A percentile compares a stretch with the other conserved stretches of the same genome.
These are phyloP conservation scores for Hippophae rhamnoides DNA, from an alignment of 306 rosid species.

Conservation along the genomic window DNA sequence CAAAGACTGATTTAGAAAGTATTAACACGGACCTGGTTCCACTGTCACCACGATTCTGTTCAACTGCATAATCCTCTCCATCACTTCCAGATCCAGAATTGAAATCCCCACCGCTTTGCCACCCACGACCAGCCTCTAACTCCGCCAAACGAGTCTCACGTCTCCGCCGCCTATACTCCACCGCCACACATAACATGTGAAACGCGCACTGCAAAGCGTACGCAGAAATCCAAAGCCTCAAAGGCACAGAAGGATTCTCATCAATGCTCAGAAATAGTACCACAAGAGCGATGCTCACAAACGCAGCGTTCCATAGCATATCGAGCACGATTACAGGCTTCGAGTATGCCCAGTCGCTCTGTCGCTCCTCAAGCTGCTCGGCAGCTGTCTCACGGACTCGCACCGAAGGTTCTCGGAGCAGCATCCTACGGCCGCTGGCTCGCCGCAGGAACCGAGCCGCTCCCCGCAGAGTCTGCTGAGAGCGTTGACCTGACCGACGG, in stretches of 20 bases:
- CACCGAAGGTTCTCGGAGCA: slow-evolving; percentile 79
- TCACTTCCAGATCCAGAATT: slow-evolving; percentile 56
- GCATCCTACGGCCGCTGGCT: slow-evolving; percentile 61
- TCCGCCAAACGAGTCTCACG: slow-evolving; percentile 5
- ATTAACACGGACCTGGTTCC: slow-evolving; percentile 35
- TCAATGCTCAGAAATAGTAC: slow-evolving; percentile 36
- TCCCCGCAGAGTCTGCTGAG: slow-evolving; percentile 36
- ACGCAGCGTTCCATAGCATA: slow-evolving; percentile 67
- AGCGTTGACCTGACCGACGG: slow-evolving; percentile 36
- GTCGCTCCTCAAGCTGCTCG: slow-evolving; percentile 90
- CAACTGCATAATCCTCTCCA: slow-evolving; percentile 27
- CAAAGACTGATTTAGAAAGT: not conserved
- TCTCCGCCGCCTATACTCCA: slow-evolving; percentile 37
- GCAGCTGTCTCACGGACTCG: slow-evolving; percentile 88
- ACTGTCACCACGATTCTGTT: slow-evolving; percentile 20
- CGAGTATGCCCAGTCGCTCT: slow-evolving; percentile 89
- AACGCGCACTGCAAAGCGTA: slow-evolving; percentile 53
- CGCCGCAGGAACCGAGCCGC: slow-evolving; percentile 73
- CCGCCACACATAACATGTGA: slow-evolving; percentile 50
- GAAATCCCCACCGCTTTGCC: slow-evolving; percentile 37
- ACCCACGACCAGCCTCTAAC: slow-evolving; percentile 13
- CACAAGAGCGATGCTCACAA: slow-evolving; percentile 31
- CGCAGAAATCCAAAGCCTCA: slow-evolving; percentile 71
- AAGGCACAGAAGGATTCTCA: slow-evolving; percentile 58
- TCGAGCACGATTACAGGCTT: slow-evolving; percentile 65